Base-by-base conservation (phyloP, 2,329 filamentous ascomycete species). In the Drechmeria coniospora region DNA sequence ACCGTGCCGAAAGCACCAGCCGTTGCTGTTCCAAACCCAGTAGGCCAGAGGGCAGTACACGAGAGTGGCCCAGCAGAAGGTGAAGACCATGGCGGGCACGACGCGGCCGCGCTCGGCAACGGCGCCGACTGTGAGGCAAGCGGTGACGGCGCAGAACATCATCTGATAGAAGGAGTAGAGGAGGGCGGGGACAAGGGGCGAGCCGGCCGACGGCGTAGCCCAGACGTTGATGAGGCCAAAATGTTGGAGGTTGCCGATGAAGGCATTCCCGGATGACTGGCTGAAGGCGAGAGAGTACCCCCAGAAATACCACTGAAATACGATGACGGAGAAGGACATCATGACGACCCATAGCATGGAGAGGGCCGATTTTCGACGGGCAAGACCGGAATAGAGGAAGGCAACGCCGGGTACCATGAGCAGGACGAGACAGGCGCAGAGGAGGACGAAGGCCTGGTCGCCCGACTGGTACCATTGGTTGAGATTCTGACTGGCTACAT, bases 251-350 rank as follows among this genome's bases (percentile, higher is more conserved):
- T 95, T 74, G 30, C 90, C 90, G 47, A 98, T 95, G 59, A 80
- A 95, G 29, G 81, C 79, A 57, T 81, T 94, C 40, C 71, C 83
- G 4, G 77, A 80, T 10, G 73, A 74, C 23, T 69, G 65, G 46
- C 80, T 90, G 57, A 95, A 94, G 28, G 87, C 86, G 35, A 98
- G 65, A 10, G 87, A 93, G 56, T 93, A 98, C 21, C 90, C 90
- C 87, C 90, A 95, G 55, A 98, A 94, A 49, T 94, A 95, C 90
- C 90, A 98, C 61, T 98, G 90, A 63, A 98, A 94, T 31, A 81
- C 79, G 51, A 94, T 68, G 49, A 95, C 75, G 26, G 81, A 86
- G 50, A 79, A 79, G 25, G 84, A 90, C 53, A 79, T 87, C 81
- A 98, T 92, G 59, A 79, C 84, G 10, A 87, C 84, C 83, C 86